These are phyloP conservation scores for Pythium sukuiense DNA, from an alignment of 352 stramenopile genomes.

Conservation along the genomic window DNA sequence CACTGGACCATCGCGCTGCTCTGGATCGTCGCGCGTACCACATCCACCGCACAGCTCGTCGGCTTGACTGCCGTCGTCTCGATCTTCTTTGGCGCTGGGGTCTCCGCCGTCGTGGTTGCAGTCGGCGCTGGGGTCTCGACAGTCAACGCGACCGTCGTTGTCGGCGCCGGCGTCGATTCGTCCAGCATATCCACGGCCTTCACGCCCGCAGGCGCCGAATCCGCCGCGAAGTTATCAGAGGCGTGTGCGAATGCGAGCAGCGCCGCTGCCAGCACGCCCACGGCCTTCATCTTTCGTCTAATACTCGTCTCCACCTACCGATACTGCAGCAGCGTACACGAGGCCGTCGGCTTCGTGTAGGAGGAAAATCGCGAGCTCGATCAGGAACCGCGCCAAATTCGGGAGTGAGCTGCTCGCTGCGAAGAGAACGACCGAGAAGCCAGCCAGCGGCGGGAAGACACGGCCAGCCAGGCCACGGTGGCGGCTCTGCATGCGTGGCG, in stretches of 20 bases:
- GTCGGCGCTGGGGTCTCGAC: constrained; percentile 1
- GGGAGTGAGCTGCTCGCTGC: too few relatives aligned
- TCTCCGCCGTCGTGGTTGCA: neutral
- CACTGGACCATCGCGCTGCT: constrained; percentile 13
- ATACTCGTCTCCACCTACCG: constrained; percentile 10
- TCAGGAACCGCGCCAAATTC: neutral
- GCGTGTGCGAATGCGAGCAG: constrained; percentile 13
- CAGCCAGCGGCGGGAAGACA: too few relatives aligned
- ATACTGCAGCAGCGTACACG: too few relatives aligned
- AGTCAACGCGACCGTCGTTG: neutral
- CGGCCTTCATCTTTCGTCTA: constrained; percentile 5
- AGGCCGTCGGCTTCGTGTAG: neutral
- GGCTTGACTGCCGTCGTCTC: constrained; percentile 4
- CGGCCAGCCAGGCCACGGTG: too few relatives aligned
- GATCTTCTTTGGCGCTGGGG: neutral
- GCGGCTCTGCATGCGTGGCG: too few relatives aligned
- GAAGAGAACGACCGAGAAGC: too few relatives aligned
- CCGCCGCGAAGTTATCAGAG: constrained; percentile 9
- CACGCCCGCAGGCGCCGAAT: constrained; percentile 1
- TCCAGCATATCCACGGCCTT: neutral
- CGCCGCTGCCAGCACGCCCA: constrained; percentile 11
- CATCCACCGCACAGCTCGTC: neutral
- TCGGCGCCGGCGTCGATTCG: constrained; percentile 1
- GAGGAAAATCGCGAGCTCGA: neutral
- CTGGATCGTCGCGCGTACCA: constrained; percentile 13